Base-by-base conservation (phyloP, 2,329 filamentous ascomycete species). In the Neonectria punicea region DNA sequence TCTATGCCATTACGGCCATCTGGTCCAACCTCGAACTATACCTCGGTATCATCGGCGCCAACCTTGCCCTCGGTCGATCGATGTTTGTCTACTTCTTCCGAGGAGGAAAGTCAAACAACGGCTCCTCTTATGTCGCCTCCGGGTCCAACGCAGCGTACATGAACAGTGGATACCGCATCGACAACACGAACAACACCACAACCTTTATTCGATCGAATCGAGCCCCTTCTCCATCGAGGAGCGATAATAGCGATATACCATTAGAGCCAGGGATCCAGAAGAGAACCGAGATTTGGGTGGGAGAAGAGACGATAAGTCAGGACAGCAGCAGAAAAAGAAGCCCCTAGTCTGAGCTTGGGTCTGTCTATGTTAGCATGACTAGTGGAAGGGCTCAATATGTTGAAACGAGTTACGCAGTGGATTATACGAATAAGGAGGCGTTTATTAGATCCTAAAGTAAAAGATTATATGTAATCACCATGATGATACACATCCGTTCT, bases 11-110 rank as follows among this genome's bases (percentile, higher is more conserved):
- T 11, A 75, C 77, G 1, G 79, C 78, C 30, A 79, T 80, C 43
- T 81, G 79, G 79, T 80, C 76, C 13, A 74, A 80, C 10, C 67
- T 80, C 49, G 80, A 82, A 65, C 74, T 78, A 0, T 76, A 76
- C 25, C 69, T 82, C 1, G 80, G 79, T 28, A 80, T 81, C 18
- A 74, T 79, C 7, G 78, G 76, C n/a, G 79, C 70, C 32, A 76
- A 76, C 20, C 72, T 76, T 6, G 66, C 70, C 7, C 66, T 72
- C 5, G 63, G 70, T n/a, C 66, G 70, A 18, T 72, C 70, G 1
- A 69, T 72, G 22, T 70, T 63, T n/a, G 59, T 49, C 13, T 65
- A 62, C 14, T 69, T 72, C 34, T 63, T 70, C n/a, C 51, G 62
- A 10, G 59, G 57, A 1, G 53, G 22, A 13, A 58, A 39, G 8